Percentiles rank a stretch among this genome's conserved stretches.
Conservation (phyloP, 768 basidiomycete species). For the Kwoniella dejecticola region DNA sequence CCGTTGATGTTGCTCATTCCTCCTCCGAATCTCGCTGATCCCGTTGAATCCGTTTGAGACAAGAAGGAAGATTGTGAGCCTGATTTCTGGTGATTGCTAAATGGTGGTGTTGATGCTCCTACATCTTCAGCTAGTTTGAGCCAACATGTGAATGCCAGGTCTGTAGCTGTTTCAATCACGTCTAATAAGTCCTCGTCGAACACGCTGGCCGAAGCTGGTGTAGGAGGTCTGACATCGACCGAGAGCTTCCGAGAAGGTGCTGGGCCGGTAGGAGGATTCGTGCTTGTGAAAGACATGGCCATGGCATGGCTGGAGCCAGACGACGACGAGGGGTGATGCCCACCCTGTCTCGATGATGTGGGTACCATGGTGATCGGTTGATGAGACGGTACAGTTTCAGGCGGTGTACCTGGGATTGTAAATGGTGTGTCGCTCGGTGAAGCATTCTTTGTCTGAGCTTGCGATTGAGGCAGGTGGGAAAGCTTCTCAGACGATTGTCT, state of each 20-base stretch:
- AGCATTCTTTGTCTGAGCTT: constrained; percentile 5
- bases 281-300: constrained; percentile 22
- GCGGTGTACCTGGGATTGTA: constrained; percentile 28
- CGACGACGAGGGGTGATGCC: constrained; percentile 53
- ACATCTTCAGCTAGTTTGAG: constrained; percentile 73
- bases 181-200: constrained; percentile 78
- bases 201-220: constrained; percentile 62
- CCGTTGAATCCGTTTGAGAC: neutral
- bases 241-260: constrained; percentile 49
- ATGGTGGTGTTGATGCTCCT: constrained; percentile 32
- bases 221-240: constrained; percentile 55
- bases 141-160: constrained; percentile 80
- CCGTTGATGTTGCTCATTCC: neutral
- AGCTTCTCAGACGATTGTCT: too few relatives aligned
- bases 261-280: neutral
- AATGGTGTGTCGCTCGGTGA: constrained; percentile 23
- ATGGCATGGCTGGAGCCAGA: constrained; percentile 57
- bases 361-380: constrained; percentile 30
- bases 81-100: constrained; percentile 28
- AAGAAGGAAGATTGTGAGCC: constrained; percentile 20
- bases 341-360: constrained; percentile 53
- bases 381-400: constrained; percentile 18
- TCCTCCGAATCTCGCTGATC: constrained; percentile 1
- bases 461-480: too few relatives aligned
- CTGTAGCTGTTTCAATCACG: constrained; percentile 75